phyloP scores from a whole-genome alignment of 2,329 filamentous ascomycete genomes.

The Venturia carpophila region DNA sequence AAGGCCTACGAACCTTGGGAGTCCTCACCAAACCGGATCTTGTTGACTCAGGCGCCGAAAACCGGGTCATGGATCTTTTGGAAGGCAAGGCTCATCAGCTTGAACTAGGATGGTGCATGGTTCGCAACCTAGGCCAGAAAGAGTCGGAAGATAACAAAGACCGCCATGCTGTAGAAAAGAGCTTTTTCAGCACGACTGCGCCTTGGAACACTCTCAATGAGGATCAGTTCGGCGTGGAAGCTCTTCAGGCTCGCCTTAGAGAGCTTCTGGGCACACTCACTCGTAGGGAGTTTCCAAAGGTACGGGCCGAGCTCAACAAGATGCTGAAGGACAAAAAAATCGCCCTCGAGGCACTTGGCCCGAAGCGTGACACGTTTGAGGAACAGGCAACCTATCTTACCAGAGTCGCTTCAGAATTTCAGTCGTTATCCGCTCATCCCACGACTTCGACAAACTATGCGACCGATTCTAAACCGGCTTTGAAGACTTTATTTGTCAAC shows the following conservation, averaged over 20 bases:
- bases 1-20: slow-evolving; percentile 44
- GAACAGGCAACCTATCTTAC: slow-evolving; percentile 33
- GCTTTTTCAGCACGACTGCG: slow-evolving; percentile 29
- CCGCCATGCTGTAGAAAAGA: slow-evolving; percentile 28
- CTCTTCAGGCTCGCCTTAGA: slow-evolving; percentile 11
- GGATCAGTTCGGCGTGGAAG: slow-evolving; percentile 23
- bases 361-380: slow-evolving; percentile 28
- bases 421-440: slow-evolving; percentile 29
- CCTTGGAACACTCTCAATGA: neutral
- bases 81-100: slow-evolving; percentile 20
- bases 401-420: slow-evolving; percentile 34
- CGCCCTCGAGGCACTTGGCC: slow-evolving; percentile 29
- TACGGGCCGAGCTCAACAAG: slow-evolving; percentile 33
- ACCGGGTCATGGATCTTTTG: slow-evolving; percentile 22
- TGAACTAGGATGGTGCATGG: slow-evolving; percentile 29
- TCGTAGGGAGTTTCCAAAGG: slow-evolving; percentile 39
- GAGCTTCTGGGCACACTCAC: slow-evolving; percentile 38
- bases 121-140: slow-evolving; percentile 28
- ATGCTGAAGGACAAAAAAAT: slow-evolving; percentile 26
- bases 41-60: slow-evolving; percentile 31
- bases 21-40: slow-evolving; percentile 52
- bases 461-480: no score
- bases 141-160: slow-evolving; percentile 22
- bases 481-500: neutral
- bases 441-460: slow-evolving; percentile 16